phyloP scores from a whole-genome alignment of 73 alveolate species.

The Effrenium voratum region DNA sequence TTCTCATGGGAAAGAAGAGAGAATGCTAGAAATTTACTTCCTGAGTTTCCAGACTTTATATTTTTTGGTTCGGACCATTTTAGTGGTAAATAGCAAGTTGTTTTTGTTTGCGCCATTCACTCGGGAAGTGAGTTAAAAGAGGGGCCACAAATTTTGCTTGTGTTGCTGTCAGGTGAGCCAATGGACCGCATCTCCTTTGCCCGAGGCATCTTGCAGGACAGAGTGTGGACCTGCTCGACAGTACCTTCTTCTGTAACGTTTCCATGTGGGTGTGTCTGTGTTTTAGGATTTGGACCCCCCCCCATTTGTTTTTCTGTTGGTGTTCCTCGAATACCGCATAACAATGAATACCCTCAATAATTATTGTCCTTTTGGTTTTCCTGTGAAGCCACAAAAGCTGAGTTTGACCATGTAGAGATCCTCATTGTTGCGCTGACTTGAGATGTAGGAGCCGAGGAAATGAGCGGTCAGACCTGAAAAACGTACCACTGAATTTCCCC shows the following conservation, averaged over 20 bases:
- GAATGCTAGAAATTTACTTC: background rate
- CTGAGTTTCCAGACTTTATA: background rate
- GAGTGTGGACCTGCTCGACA: too few species aligned
- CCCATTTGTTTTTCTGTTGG: too few species aligned
- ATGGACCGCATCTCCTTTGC: slow-evolving; percentile 59
- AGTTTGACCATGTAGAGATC: too few species aligned
- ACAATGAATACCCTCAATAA: background rate
- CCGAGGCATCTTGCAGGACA: slow-evolving; percentile 29
- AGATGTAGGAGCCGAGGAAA: too few species aligned
- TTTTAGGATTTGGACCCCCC: background rate
- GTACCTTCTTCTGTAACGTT: too few species aligned
- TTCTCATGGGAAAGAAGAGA: background rate
- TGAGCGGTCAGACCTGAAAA: too few species aligned
- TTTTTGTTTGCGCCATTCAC: background rate
- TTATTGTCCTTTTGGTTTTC: background rate
- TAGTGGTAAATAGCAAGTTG: background rate
- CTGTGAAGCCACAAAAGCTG: background rate
- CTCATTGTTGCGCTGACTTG: too few species aligned
- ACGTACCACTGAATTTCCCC: too few species aligned
- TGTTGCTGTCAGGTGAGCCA: background rate
- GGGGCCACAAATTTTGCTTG: background rate
- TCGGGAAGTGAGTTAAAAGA: background rate
- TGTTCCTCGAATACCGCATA: background rate
- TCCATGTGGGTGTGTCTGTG: background rate
- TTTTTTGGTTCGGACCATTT: background rate